Conservation (phyloP, 2,329 filamentous ascomycete genomes). For the Trichoderma gracile region DNA sequence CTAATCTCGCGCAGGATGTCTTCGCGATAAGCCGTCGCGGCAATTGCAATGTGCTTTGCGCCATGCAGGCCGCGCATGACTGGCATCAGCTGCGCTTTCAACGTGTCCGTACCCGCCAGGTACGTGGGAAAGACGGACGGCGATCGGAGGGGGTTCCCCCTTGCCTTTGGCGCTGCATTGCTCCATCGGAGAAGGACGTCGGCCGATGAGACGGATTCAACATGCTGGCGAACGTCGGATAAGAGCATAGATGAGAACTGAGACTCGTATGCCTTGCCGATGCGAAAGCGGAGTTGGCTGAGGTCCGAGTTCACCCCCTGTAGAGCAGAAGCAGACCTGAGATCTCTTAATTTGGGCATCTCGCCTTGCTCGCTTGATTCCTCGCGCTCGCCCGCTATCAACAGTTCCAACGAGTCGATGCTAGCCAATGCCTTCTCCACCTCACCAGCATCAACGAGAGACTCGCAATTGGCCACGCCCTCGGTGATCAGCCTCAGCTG, state of each 20-base stretch:
- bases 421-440: conserved; percentile 76
- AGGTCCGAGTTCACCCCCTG: conserved; percentile 79
- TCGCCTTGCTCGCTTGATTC: conserved; percentile 35
- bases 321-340: conserved; percentile 75
- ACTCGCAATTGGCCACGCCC: conserved; percentile 73
- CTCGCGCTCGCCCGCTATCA: conserved; percentile 73
- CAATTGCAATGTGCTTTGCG: conserved; percentile 75
- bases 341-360: conserved; percentile 57
- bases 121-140: conserved; percentile 76
- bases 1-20: conserved; percentile 83
- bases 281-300: conserved; percentile 70
- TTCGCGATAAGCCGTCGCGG: conserved; percentile 82
- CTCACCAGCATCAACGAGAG: conserved; percentile 78
- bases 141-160: conserved; percentile 66
- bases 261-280: conserved; percentile 83
- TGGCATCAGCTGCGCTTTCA: conserved; percentile 69
- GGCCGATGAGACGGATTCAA: conserved; percentile 67
- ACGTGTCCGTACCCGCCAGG: conserved; percentile 67
- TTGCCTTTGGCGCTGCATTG: conserved; percentile 69
- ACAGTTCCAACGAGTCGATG: conserved; percentile 74
- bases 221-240: conserved; percentile 76
- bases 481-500: conserved; percentile 80
- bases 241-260: conserved; percentile 78
- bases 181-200: conserved; percentile 86
- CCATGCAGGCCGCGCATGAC: conserved; percentile 78